Evolutionary conservation across 257 asterid species (phyloP).

Genomic region (Jasminum sambac): DNA sequence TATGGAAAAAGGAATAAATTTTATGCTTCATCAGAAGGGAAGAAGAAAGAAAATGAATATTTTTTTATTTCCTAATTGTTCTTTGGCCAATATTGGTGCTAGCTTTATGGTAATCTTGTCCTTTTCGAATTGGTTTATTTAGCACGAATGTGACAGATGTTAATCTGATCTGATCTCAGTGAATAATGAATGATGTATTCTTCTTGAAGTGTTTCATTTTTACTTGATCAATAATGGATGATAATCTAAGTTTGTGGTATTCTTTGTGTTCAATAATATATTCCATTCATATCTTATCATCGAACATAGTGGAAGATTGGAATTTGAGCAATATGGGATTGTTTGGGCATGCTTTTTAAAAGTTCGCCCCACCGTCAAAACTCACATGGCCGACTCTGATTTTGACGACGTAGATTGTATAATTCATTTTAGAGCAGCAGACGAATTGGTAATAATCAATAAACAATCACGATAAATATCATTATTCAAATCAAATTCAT

Average conservation of each 20-base stretch:
- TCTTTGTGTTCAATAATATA: not conserved
- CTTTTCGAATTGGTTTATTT: not conserved
- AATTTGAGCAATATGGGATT: too few relatives aligned
- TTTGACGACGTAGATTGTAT: too few relatives aligned
- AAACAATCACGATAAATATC: too few relatives aligned
- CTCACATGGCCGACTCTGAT: too few relatives aligned
- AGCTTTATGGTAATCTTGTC: constrained; percentile 1
- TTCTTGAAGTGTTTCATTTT: not conserved
- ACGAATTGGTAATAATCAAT: too few relatives aligned
- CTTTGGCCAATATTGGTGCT: not conserved
- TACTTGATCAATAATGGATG: not conserved
- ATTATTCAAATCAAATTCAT: too few relatives aligned
- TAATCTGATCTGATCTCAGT: constrained; percentile 8
- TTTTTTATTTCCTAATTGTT: constrained; percentile 2
- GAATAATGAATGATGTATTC: not conserved
- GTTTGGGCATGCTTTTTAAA: too few relatives aligned
- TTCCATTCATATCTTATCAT: not conserved
- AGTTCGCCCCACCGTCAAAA: too few relatives aligned
- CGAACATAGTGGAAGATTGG: too few relatives aligned
- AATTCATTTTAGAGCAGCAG: too few relatives aligned
- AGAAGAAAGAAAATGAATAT: constrained; percentile 6
- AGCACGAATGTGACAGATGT: not conserved
- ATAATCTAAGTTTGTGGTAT: not conserved
- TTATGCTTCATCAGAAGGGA: not conserved
- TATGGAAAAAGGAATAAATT: not conserved